Evolutionary conservation across 768 basidiomycete species (phyloP).

Genomic region (Dentipellis sp.): DNA sequence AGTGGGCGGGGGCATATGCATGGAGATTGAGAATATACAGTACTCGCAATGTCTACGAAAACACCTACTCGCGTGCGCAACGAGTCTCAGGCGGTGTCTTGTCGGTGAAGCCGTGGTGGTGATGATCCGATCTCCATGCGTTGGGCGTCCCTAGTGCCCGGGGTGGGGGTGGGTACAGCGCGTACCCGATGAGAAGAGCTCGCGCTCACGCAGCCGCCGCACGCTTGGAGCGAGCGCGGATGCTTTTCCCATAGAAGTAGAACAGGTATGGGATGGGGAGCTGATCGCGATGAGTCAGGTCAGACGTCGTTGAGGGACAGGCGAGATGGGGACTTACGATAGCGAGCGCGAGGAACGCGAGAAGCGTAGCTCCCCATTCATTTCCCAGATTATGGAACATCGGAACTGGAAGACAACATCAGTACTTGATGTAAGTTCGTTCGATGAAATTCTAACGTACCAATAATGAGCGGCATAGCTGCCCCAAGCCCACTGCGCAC

Average conservation of each 20-base stretch:
- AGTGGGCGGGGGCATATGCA: too few species aligned
- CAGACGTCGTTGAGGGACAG: background rate
- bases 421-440: too few species aligned
- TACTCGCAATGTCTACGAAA: too few species aligned
- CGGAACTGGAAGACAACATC: constrained; percentile 10
- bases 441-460: too few species aligned
- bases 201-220: constrained; percentile 10
- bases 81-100: too few species aligned
- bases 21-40: too few species aligned
- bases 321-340: constrained; percentile 18
- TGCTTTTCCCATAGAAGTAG: constrained; percentile 28
- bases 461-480: constrained; percentile 28
- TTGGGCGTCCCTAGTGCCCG: too few species aligned
- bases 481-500: constrained; percentile 26
- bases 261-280: constrained; percentile 28
- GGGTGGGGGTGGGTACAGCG: too few species aligned
- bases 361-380: constrained; percentile 28
- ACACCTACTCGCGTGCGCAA: too few species aligned
- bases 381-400: constrained; percentile 32
- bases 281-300: background rate
- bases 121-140: too few species aligned
- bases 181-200: too few species aligned
- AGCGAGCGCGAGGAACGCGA: constrained; percentile 27
- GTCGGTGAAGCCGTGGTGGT: too few species aligned
- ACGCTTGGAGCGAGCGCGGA: constrained; percentile 29